Percentiles rank a stretch among this genome's conserved stretches.
These are phyloP conservation scores for Trypanosoma theileri DNA, from an alignment of 208 protist genomes.

Conservation along the genomic window DNA sequence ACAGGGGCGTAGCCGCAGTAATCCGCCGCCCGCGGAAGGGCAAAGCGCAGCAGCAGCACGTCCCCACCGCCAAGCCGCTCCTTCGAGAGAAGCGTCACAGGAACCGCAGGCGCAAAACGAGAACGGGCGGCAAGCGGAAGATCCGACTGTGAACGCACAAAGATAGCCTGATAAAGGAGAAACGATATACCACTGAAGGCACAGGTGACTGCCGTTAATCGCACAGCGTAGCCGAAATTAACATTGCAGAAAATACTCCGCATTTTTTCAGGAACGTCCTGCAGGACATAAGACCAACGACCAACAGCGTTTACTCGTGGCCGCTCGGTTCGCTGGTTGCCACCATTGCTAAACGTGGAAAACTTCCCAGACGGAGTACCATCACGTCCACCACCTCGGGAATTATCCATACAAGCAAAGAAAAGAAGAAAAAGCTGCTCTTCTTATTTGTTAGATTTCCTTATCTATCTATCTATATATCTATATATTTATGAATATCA, in stretches of 20 bases:
- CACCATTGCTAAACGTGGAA: constrained; percentile 19
- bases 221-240: constrained; percentile 71
- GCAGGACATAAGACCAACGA: constrained; percentile 73
- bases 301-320: neutral
- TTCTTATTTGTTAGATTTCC: neutral
- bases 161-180: constrained; percentile 44
- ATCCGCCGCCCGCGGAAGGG: constrained; percentile 80
- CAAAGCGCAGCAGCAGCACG: constrained; percentile 77
- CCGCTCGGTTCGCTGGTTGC: neutral
- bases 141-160: constrained; percentile 51
- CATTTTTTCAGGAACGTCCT: constrained; percentile 56
- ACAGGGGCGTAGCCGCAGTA: constrained; percentile 86
- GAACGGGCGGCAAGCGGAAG: constrained; percentile 76
- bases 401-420: constrained; percentile 1
- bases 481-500: too few relatives aligned
- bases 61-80: constrained; percentile 45
- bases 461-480: too few relatives aligned
- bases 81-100: constrained; percentile 74
- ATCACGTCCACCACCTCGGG: neutral
- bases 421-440: neutral
- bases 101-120: constrained; percentile 56
- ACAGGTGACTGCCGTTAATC: constrained; percentile 31
- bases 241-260: constrained; percentile 54
- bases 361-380: neutral
- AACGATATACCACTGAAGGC: constrained; percentile 33